A percentile compares a stretch with the other conserved stretches of the same genome.
Conservation (phyloP, 1,284 basidiomycete species). For the Somion occarium region DNA sequence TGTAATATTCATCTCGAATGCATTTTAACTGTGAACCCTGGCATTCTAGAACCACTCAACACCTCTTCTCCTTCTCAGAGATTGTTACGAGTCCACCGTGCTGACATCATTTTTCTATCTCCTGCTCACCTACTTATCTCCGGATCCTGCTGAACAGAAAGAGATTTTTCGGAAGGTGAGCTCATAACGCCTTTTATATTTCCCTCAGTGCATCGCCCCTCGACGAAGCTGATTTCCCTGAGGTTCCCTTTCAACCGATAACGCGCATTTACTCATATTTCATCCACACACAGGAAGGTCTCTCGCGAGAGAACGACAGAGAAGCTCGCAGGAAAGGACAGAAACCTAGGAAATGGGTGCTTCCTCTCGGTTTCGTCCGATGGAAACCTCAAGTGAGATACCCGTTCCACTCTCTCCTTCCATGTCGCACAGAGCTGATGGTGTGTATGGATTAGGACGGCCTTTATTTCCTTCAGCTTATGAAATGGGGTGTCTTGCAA, state of each 20-base stretch:
- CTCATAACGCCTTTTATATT: not conserved
- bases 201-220: no score
- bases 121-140: slow-evolving; percentile 68
- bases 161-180: slow-evolving; percentile 50
- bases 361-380: slow-evolving; percentile 60
- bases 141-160: slow-evolving; percentile 57
- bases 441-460: slow-evolving; percentile 48
- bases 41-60: slow-evolving; percentile 65
- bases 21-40: no score
- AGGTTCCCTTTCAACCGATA: no score
- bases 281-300: slow-evolving; percentile 29
- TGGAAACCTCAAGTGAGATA: slow-evolving; percentile 51
- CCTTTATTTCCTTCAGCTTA: slow-evolving; percentile 68
- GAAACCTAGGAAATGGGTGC: slow-evolving; percentile 59
- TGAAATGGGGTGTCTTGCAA: slow-evolving; percentile 81
- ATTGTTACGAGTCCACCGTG: slow-evolving; percentile 68
- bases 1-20: not conserved
- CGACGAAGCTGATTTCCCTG: not conserved
- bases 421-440: not conserved
- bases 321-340: slow-evolving; percentile 39
- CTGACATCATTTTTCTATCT: slow-evolving; percentile 78
- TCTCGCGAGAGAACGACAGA: slow-evolving; percentile 49
- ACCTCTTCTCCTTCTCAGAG: slow-evolving; percentile 55
- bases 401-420: not conserved
- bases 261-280: no score